Evolutionary conservation across 345 rosid genomes (phyloP).

Genomic region (Jatropha curcas): DNA sequence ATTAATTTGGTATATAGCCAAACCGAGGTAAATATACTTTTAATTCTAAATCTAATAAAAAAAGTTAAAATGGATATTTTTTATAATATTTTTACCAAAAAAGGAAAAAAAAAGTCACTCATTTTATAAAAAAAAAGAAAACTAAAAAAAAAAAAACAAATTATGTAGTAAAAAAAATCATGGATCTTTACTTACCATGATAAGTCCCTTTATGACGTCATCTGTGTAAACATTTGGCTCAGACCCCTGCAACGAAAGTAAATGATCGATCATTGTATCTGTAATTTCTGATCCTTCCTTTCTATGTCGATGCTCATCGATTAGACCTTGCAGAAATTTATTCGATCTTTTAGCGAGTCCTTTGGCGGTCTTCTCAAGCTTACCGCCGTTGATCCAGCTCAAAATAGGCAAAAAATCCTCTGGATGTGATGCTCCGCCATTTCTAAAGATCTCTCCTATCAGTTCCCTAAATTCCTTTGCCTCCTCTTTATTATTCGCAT

Average conservation of each 20-base stretch:
- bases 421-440: background rate
- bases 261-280: slow-evolving; percentile 45
- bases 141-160: too few species aligned
- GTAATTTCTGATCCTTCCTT: background rate
- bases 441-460: background rate
- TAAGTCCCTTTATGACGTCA: slow-evolving; percentile 37
- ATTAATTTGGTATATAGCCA: too few species aligned
- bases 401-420: slow-evolving; percentile 35
- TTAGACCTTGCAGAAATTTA: slow-evolving; percentile 34
- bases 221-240: slow-evolving; percentile 47
- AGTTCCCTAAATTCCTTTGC: slow-evolving; percentile 1
- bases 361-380: slow-evolving; percentile 4
- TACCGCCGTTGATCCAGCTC: slow-evolving; percentile 31
- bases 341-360: slow-evolving; percentile 30
- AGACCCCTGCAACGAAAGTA: slow-evolving; percentile 35
- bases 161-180: too few species aligned
- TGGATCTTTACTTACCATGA: too few species aligned
- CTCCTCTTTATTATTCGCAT: background rate
- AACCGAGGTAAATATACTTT: too few species aligned
- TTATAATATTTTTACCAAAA: too few species aligned
- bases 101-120: too few species aligned
- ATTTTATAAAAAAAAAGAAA: too few species aligned
- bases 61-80: too few species aligned
- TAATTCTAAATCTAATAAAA: too few species aligned
- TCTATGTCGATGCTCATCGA: slow-evolving; percentile 36